Evolutionary conservation across 1,284 basidiomycete genomes (phyloP), one percentile per base, ranked within the genome.

Genomic region (Rhodotorula sp.): DNA sequence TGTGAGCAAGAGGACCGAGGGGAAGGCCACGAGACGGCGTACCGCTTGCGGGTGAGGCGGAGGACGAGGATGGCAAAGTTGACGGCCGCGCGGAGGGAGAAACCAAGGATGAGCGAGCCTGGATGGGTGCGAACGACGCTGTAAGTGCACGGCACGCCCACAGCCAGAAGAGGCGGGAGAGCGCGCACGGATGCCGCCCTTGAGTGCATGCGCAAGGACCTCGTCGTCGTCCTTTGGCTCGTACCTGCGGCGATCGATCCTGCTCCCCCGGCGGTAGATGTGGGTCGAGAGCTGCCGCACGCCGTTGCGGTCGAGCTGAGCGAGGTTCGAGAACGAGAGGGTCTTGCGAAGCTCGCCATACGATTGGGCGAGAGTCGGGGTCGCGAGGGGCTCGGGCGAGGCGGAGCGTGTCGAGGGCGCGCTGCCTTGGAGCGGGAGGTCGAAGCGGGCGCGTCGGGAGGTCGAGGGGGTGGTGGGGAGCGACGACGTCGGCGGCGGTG

Each of bases 21-120:
- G 12, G 29, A 32, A 53, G 37, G 17, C 32, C 19, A 27, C 34
- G 46, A 67, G 32, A 77, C 84, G 75, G 76, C 91, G 88, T 83
- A 88, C 71, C 88, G 86, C 9, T 89, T 84, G 54, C 84, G 85
- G 37, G 88, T 85, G 17, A 90, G 86, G 48, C 88, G 84, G 70
- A 94, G 87, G 25, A 92, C 80, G 1, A 90, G 85, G 13, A 96
- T 81, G 10, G 93, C 86, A 19, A 94, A 79, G 79, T 92, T 94
- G 51, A 97, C 85, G 37, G 89, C 88, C 0, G 91, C 89, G 59
- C 93, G 86, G 44, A 94, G 88, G 37, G 87, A 87, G 75, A 91
- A 92, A 0, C 89, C 91, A 34, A 95, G 83, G 0, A 88, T 81
- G 34, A 88, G 90, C 17, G 92, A 90, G 68, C 92, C 92, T 94